Evolutionary conservation across 1,284 basidiomycete species (phyloP), one percentile per base, ranked within the genome.

Genomic region (Irpex sp.): DNA sequence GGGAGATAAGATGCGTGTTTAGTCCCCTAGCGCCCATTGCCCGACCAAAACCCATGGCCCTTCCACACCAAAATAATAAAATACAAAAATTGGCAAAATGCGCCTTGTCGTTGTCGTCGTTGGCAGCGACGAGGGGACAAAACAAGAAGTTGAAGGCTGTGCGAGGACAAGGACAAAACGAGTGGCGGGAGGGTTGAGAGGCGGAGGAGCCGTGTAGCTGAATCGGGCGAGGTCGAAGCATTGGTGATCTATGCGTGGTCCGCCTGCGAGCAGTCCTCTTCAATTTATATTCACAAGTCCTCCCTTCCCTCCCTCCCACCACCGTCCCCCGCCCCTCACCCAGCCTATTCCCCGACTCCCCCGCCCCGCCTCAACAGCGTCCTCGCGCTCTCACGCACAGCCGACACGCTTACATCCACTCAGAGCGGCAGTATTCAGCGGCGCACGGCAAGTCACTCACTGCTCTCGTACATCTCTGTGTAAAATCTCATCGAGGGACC

Each of bases 1-100:
- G 60, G 54, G 55, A 64, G 63, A 64, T 64, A 59, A 64, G 63
- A 64, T 64, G 53, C 17, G 31, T 33, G 31, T 31, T 55, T 58
- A 59, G 58, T 61, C n/a, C 15, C 36, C 36, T 58, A 19, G n/a
- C 26, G 43, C 36, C 8, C 53, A 56, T 56, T 7, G 53, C 56
- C 19, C 35, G 60, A 58, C 53, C 39, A n/a, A 46, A 46, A 21
- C 53, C 31, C 53, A 55, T 17, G 53, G n/a, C 53, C 9, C 53
- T 11, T 11, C 9, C 37, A n/a, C 26, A 36, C 33, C 50, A 43
- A 43, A n/a, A 49, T 39, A 33, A 33, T 33, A 26, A 9, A 19
- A 55, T 33, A 17, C 19, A 57, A 56, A 35, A 11, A 26, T 4
- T 3, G 13, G 26, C 5, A 43, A 51, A 39, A 26, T 39, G 47